Evolutionary conservation across 495 filamentous ascomycete genomes (phyloP).

Genomic region (Annulohypoxylon nitens): DNA sequence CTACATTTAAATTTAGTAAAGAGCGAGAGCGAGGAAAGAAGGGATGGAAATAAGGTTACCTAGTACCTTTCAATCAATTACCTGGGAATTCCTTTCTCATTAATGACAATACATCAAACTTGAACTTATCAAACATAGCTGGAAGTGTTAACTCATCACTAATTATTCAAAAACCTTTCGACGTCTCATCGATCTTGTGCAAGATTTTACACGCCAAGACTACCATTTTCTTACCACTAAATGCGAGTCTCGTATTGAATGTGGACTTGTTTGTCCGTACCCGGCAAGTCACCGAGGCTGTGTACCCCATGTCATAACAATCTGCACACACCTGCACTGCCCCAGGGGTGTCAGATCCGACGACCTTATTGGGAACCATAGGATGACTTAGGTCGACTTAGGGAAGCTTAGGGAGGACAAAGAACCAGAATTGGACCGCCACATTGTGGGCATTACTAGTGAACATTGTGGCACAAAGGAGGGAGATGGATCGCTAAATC

Average conservation of each 20-base stretch:
- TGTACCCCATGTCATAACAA: conserved; percentile 13
- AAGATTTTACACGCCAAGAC: neutral
- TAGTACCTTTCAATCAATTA: no score
- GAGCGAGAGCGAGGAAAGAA: no score
- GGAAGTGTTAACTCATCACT: neutral
- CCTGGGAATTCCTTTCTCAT: no score
- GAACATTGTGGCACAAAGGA: conserved; percentile 4
- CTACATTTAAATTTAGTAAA: conserved; percentile 6
- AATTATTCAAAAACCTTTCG: neutral
- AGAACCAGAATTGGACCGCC: neutral
- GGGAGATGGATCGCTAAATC: conserved; percentile 13
- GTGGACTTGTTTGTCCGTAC: conserved; percentile 10
- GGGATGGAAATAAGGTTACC: neutral
- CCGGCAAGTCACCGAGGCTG: conserved; percentile 12
- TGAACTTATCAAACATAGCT: neutral
- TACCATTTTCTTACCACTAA: conserved; percentile 5
- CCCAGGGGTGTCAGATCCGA: conserved; percentile 19
- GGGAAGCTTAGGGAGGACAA: conserved; percentile 1
- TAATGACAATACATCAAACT: neutral
- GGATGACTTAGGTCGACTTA: conserved; percentile 1
- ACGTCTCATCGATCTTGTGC: neutral
- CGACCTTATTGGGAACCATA: neutral
- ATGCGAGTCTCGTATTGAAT: conserved; percentile 15
- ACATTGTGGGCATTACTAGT: neutral
- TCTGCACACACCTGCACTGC: conserved; percentile 13